Base-by-base conservation (phyloP, 768 basidiomycete genomes). In the Leccinum sublutescens region DNA sequence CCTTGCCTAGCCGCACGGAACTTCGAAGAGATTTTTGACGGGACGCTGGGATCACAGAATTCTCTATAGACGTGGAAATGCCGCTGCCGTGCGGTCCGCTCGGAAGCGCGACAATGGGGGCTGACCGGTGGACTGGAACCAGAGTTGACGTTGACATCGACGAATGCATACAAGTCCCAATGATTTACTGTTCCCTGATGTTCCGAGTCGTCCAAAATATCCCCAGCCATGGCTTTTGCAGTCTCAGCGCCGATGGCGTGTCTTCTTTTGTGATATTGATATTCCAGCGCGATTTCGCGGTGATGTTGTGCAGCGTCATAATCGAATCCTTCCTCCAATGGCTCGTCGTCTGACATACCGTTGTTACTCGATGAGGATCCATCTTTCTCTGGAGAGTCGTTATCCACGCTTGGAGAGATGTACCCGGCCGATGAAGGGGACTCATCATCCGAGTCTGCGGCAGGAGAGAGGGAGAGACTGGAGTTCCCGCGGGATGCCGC, bases 361-460 rank as follows among this genome's bases (percentile, higher is more conserved):
- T 67, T 68, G 31, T 74, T 72, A 29, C 59, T 63, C 19, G 61
- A 65, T 21, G 64, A 68, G 10, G 57, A 60, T 17, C 7, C 55
- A 57, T 38, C 66, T 31, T 60, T 63, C 8, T 68, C 64, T 5
- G 64, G 68, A 17, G 62, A 38, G 52, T 67, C 64, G 12, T 74
- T 67, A 36, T 68, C 74, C 29, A 68, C 63, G 55, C 74, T 72
- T 23, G 75, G 74, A 58, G 80, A 76, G 21, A 67, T 64, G 11
- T 21, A 55, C 59, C 8, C 68, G 48, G 74, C 66, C 15, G 74
- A 75, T 14, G 76, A 74, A 8, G 68, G 75, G 4, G 87, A 85
- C 67, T 91, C 88, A 60, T 89, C 89, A 65, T 89, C 88, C 1
- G 88, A 89, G 70, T 91, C 88, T 23, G 65, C 33, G 33, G 33